A percentile compares a stretch with the other conserved stretches of the same genome.
Evolutionary conservation across 495 filamentous ascomycete species (phyloP).

Genomic region (Sabuloglossum arenarium): DNA sequence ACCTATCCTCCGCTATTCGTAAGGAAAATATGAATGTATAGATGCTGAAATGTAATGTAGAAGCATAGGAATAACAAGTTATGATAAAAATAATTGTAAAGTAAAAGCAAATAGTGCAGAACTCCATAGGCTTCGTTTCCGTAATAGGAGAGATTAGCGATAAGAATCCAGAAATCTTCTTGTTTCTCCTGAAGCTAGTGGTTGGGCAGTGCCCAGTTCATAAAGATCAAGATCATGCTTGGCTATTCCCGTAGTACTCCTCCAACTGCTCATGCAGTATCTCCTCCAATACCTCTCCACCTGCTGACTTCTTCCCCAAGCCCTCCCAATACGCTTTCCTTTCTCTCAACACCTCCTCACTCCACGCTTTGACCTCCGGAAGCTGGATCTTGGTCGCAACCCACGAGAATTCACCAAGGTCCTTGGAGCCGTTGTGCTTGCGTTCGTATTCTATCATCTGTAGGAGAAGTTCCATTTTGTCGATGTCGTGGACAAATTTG

Average conservation of each 20-base stretch:
- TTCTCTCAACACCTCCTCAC: conserved; percentile 52
- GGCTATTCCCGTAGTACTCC: not conserved
- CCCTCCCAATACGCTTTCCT: conserved; percentile 49
- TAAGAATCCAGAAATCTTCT: no score
- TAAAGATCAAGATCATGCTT: not conserved
- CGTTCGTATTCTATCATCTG: conserved; percentile 98
- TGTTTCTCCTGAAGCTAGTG: no score
- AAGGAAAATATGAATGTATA: no score
- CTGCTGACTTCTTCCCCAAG: conserved; percentile 5
- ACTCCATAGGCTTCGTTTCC: no score
- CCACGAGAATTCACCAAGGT: conserved; percentile 66
- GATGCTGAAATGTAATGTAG: no score
- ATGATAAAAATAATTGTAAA: no score
- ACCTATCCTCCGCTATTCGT: no score
- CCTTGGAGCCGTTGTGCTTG: conserved; percentile 33
- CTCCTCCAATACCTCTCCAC: not conserved
- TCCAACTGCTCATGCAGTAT: not conserved
- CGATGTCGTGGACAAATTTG: conserved; percentile 84
- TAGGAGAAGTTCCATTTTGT: conserved; percentile 83
- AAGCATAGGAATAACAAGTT: no score
- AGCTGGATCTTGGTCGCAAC: conserved; percentile 53
- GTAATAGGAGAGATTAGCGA: no score
- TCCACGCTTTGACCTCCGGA: conserved; percentile 64
- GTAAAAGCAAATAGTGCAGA: no score
- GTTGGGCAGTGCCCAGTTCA: no score